Evolutionary conservation across 768 basidiomycete genomes (phyloP).

Genomic region (Suillus discolor): DNA sequence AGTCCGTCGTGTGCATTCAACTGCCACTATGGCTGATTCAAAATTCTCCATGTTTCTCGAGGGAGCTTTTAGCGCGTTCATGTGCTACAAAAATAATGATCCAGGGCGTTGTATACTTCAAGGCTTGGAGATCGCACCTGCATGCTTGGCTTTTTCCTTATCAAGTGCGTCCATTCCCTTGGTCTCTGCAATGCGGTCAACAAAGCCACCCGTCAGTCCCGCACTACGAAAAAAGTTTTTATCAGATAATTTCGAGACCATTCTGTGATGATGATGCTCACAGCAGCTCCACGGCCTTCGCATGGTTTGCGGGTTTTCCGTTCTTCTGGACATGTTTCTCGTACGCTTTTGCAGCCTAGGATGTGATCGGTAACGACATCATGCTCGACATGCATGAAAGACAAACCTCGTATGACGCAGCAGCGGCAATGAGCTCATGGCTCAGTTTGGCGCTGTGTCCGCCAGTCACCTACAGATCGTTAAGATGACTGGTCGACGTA

Average conservation of each 20-base stretch:
- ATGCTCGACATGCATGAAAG: not conserved
- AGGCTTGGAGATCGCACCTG: constrained; percentile 18
- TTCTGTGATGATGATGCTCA: constrained; percentile 13
- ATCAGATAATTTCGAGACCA: not conserved
- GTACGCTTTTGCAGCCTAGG: constrained; percentile 33
- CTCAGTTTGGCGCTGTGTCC: constrained; percentile 24
- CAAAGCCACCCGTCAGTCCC: constrained; percentile 25
- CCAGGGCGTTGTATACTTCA: not conserved
- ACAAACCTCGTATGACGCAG: constrained; percentile 30
- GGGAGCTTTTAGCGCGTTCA: constrained; percentile 7
- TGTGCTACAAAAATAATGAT: constrained; percentile 19
- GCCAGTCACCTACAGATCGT: constrained; percentile 17
- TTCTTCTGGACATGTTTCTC: constrained; percentile 20
- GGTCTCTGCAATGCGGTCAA: constrained; percentile 29
- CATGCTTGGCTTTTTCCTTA: constrained; percentile 22
- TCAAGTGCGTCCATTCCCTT: constrained; percentile 26
- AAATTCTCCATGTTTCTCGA: constrained; percentile 19
- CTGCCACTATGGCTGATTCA: constrained; percentile 14
- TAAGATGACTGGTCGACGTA: not conserved
- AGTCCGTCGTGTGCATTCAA: not conserved
- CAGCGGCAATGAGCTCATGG: constrained; percentile 30
- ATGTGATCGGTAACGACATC: constrained; percentile 6
- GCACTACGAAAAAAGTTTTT: constrained; percentile 18
- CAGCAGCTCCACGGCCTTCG: constrained; percentile 26
- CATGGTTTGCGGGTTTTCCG: constrained; percentile 27